Evolutionary conservation across 768 basidiomycete genomes (phyloP).

Genomic region (Sporobolomyces phaffii): DNA sequence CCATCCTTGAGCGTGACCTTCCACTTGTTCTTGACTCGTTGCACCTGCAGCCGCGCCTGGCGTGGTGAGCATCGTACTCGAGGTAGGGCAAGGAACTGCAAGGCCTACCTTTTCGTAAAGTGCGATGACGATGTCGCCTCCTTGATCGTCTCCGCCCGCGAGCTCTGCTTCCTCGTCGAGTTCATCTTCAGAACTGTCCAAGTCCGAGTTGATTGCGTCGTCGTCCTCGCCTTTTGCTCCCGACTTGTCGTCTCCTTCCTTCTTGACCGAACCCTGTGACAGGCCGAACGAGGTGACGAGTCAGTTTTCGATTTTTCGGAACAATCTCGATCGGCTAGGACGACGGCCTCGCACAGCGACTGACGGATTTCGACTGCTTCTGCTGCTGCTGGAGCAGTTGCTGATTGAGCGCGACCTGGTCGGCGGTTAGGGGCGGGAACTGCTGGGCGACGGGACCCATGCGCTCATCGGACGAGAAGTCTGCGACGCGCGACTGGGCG

Average conservation of each 20-base stretch:
- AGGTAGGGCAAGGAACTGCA: neutral
- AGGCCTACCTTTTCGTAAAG: slow-evolving; percentile 86
- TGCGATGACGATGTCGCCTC: slow-evolving; percentile 92
- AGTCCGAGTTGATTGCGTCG: slow-evolving; percentile 91
- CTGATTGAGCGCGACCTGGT: neutral
- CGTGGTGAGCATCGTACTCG: too few relatives aligned
- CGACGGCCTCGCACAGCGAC: neutral
- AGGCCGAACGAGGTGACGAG: too few relatives aligned
- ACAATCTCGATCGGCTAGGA: too few relatives aligned
- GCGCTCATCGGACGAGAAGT: slow-evolving; percentile 56
- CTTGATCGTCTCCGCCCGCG: slow-evolving; percentile 49
- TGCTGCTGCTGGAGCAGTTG: neutral
- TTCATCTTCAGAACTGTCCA: slow-evolving; percentile 81
- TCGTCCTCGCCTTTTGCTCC: slow-evolving; percentile 41
- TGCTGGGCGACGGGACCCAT: slow-evolving; percentile 27
- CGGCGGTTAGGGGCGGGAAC: slow-evolving; percentile 14
- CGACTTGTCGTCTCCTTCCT: slow-evolving; percentile 6
- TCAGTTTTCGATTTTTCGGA: too few relatives aligned
- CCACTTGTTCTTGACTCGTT: slow-evolving; percentile 99
- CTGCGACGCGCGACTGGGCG: slow-evolving; percentile 86
- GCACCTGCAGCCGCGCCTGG: slow-evolving; percentile 61
- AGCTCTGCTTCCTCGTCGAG: slow-evolving; percentile 72
- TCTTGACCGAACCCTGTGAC: slow-evolving; percentile 3
- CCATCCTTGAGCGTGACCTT: slow-evolving; percentile 94
- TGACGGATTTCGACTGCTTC: slow-evolving; percentile 25